These are phyloP conservation scores for Daldinia eschscholtzii DNA, from an alignment of 2,329 filamentous ascomycete species.

Conservation along the genomic window DNA sequence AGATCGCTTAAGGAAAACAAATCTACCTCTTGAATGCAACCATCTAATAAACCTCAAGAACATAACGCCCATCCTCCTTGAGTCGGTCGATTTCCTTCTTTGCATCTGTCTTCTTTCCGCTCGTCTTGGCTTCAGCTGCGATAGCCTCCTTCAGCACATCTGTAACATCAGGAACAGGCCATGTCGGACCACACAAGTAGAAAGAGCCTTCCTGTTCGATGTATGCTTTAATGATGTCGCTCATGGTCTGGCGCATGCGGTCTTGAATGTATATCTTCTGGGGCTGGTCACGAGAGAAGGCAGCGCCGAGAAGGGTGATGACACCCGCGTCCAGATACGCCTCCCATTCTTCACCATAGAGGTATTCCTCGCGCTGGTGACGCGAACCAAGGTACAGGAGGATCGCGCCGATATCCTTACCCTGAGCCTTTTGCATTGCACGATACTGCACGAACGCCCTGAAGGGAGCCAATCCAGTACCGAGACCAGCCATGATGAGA, in stretches of 20 bases:
- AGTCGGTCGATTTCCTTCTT: conserved; percentile 95
- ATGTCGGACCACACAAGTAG: conserved; percentile 97
- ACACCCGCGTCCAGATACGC: conserved; percentile 96
- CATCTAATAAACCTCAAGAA: conserved; percentile 91
- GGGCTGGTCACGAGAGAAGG: conserved; percentile 96
- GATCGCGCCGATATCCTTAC: conserved; percentile 92
- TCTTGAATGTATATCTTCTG: conserved; percentile 99
- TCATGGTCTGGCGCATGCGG: conserved; percentile 89
- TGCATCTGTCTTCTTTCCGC: conserved; percentile 84
- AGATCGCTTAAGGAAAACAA: conserved; percentile 14
- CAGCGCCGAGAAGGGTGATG: conserved; percentile 91
- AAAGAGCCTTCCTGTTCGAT: conserved; percentile 90
- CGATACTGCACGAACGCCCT: conserved; percentile 98
- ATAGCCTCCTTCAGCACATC: conserved; percentile 95
- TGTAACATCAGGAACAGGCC: conserved; percentile 98
- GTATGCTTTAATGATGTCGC: conserved; percentile 87
- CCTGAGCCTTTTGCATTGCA: conserved; percentile 96
- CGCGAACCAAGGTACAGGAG: conserved; percentile 97
- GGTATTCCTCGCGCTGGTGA: conserved; percentile 97
- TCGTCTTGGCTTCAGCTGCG: conserved; percentile 75
- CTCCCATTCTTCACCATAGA: conserved; percentile 99
- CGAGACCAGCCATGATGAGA: conserved; percentile 99
- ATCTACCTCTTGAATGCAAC: not conserved
- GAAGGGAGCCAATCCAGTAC: conserved; percentile 98
- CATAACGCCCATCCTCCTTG: conserved; percentile 95